Base-by-base conservation (phyloP, 495 filamentous ascomycete species). In the Daldinia caldariorum region DNA sequence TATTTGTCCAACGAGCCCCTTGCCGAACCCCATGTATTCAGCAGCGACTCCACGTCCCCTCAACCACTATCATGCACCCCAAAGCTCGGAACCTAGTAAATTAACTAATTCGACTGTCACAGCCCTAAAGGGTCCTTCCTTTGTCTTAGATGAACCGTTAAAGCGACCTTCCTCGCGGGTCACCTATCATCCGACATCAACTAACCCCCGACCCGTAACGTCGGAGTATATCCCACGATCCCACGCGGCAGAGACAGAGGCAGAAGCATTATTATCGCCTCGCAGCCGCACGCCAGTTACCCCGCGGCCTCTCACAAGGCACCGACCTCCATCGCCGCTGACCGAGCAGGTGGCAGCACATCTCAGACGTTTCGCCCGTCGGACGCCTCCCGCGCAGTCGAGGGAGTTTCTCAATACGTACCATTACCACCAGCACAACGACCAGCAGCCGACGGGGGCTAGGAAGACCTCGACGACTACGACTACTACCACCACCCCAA, bases 101-200 rank as follows among this genome's bases (percentile, higher is more conserved):
- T 2, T 63, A 38, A 9, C 34, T 16, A 45, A 67, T 13, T 56
- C 58, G 14, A 67, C 60, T 5, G 58, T 72, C 18, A 61, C 34
- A 12, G 32, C 63, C 9, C 39, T 71, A 22, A 70, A 66, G 10
- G 69, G 72, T 0, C 61, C 60, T 1, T 77, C 78, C 0, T 78
- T 74, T 45, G 63, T 79, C 16, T 63, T 60, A 45, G 56, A 71
- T 8, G 74, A 81, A 57, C 73, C 79, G 1, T 60, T 79, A 6
- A 69, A 58, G 6, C 72, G 77, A 1, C 78, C 74, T 16, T 76
- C 74, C 4, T 77, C 74, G 2, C 58, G 61, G 32, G 20, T 58
- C 39, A 32, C 39, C 26, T 26, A 26, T 14, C 35, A 31, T 4
- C 41, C 58, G 4, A 51, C 54, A n/a, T 39, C 58, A 54, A 57